Evolutionary conservation across 108 stramenopile genomes (phyloP).

Genomic region (Epipyxis sp.): DNA sequence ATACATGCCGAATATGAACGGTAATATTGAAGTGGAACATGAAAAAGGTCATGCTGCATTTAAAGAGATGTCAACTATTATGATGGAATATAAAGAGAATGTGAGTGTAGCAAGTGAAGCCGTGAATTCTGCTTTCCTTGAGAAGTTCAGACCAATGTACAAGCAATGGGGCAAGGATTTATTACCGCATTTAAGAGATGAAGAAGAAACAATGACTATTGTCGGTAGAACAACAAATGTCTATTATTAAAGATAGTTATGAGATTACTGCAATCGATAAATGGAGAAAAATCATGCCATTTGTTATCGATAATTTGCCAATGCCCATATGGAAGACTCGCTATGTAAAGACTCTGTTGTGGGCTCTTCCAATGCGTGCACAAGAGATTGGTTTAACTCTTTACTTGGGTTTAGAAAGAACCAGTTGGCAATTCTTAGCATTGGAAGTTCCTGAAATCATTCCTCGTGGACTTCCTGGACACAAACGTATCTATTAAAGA

Average conservation of each 20-base stretch:
- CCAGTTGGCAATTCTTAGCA: conserved; percentile 33
- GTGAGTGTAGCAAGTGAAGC: not conserved
- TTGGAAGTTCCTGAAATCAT: conserved; percentile 42
- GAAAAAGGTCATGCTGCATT: not conserved
- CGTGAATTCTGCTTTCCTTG: too few relatives aligned
- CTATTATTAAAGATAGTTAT: not conserved
- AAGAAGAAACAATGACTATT: conserved; percentile 8
- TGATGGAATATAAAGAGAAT: conserved; percentile 20
- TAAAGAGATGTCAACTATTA: not conserved
- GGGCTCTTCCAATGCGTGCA: conserved; percentile 38
- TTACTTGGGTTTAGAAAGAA: conserved; percentile 38
- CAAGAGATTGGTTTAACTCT: conserved; percentile 47
- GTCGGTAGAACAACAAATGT: not conserved
- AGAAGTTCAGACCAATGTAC: not conserved
- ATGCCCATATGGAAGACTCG: conserved; percentile 28
- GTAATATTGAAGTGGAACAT: not conserved
- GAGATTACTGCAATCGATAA: not conserved
- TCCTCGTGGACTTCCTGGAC: conserved; percentile 44
- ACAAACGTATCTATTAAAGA: conserved; percentile 38
- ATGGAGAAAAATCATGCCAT: conserved; percentile 1
- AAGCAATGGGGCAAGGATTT: not conserved
- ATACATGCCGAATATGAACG: not conserved
- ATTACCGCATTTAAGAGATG: conserved; percentile 13
- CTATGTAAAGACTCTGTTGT: conserved; percentile 43
- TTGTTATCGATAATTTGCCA: not conserved